Base-by-base conservation (phyloP, 2,329 filamentous ascomycete genomes). In the Sordariomycetes sp. region DNA sequence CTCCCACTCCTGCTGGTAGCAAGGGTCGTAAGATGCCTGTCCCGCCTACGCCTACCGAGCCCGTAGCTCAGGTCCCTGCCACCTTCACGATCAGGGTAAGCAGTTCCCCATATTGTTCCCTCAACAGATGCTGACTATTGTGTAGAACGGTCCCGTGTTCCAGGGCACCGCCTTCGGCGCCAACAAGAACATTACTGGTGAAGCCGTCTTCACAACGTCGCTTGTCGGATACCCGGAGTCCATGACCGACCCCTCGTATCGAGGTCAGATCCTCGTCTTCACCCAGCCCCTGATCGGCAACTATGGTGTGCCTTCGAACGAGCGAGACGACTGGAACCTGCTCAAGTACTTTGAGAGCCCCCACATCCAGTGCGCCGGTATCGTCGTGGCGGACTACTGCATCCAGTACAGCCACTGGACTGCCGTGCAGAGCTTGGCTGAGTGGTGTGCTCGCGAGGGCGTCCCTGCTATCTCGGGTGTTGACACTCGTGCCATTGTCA, bases 271-370 rank as follows among this genome's bases (percentile, higher is more conserved):
- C 47, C 72, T 98, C 49, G 90, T 96, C 62, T 95, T 96, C 71
- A 98, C 92, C 46, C 88, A 95, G 60, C 92, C 92, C 23, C 68
- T 98, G 47, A 95, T 98, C 53, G 92, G 92, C 55, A 98, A 98
- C 74, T 98, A 98, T 58, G 92, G 92, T 49, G 90, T 98, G 14
- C 92, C 92, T 12, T 93, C 87, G 21, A 78, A 72, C 43, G 74
- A 79, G 51, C 82, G 86, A 44, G 92, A 98, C 60, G 68, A 88
- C 60, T 85, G 79, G 61, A 92, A 92, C 49, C 76, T 98, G 39
- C 72, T 96, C 57, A 92, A 92, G 67, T 94, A 96, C 71, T 98
- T 98, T 53, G 92, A 98, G 66, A 95, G 87, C 19, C 92, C 92
- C 34, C 86, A 96, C 64, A 88, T 98, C 46, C 92, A 98, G 69